These are phyloP conservation scores for Agaricus subrufescens DNA, from an alignment of 768 basidiomycete genomes.

Conservation along the genomic window DNA sequence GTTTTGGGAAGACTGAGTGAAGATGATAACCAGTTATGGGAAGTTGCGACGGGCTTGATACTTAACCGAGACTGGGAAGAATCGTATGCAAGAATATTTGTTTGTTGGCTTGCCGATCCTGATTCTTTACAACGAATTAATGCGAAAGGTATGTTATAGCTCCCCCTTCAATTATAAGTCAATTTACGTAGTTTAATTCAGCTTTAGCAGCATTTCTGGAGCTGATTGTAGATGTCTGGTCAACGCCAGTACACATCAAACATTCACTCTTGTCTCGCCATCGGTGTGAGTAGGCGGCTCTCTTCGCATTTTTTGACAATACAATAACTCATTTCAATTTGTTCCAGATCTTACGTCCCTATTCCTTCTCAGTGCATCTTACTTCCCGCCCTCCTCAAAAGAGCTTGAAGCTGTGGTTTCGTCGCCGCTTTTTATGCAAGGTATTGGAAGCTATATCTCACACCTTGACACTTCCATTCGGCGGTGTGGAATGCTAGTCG, in stretches of 20 bases:
- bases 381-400: conserved; percentile 50
- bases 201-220: conserved; percentile 46
- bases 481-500: conserved; percentile 88
- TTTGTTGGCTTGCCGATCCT: conserved; percentile 61
- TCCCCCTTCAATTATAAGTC: background rate
- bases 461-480: conserved; percentile 76
- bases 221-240: conserved; percentile 61
- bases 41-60: conserved; percentile 41
- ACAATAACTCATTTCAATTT: background rate
- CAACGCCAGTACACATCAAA: conserved; percentile 71
- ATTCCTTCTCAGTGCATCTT: conserved; percentile 60
- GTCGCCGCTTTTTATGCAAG: conserved; percentile 59
- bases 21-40: conserved; percentile 47
- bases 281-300: conserved; percentile 50
- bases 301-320: background rate
- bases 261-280: conserved; percentile 74
- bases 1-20: conserved; percentile 49
- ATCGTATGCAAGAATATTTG: conserved; percentile 55
- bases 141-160: conserved; percentile 22
- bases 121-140: conserved; percentile 18
- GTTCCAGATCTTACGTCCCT: conserved; percentile 66
- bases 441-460: conserved; percentile 69
- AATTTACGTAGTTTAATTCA: conserved; percentile 13
- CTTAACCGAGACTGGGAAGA: conserved; percentile 57
- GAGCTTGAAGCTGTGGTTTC: conserved; percentile 41